Evolutionary conservation across 1,139 yeast species (phyloP).

Genomic region (Sugiyamaella xylanicola): DNA sequence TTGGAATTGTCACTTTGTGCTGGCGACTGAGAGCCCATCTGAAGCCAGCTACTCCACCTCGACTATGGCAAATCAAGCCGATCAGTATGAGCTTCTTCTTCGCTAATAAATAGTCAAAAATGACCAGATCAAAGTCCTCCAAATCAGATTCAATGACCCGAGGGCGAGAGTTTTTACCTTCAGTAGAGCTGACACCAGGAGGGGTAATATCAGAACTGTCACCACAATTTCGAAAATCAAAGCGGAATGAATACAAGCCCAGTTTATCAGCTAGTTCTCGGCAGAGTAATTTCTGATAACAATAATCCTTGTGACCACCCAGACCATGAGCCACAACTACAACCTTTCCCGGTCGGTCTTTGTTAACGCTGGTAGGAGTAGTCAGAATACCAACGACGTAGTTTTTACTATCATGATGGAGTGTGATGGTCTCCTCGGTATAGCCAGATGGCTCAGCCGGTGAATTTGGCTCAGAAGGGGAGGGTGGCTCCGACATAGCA

Average conservation of each 20-base stretch:
- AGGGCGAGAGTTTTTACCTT: slow-evolving; percentile 10
- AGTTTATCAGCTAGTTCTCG: slow-evolving; percentile 56
- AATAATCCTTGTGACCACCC: slow-evolving; percentile 80
- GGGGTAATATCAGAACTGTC: slow-evolving; percentile 61
- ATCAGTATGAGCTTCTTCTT: slow-evolving; percentile 45
- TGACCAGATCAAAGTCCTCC: slow-evolving; percentile 58
- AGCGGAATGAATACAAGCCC: slow-evolving; percentile 67
- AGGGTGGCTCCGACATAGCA: slow-evolving; percentile 6
- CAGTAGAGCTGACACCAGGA: slow-evolving; percentile 23
- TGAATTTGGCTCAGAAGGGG: slow-evolving; percentile 9
- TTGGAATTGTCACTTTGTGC: slow-evolving; percentile 53
- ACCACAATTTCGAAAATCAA: slow-evolving; percentile 89
- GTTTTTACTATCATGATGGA: slow-evolving; percentile 16
- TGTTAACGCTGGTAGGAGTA: slow-evolving; percentile 24
- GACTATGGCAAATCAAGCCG: slow-evolving; percentile 68
- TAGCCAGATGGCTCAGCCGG: not conserved
- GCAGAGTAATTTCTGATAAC: slow-evolving; percentile 69
- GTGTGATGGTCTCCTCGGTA: slow-evolving; percentile 17
- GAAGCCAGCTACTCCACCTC: slow-evolving; percentile 80
- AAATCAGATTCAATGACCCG: slow-evolving; percentile 64
- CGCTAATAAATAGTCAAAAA: slow-evolving; percentile 49
- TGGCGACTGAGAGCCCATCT: slow-evolving; percentile 59
- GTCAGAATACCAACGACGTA: slow-evolving; percentile 22
- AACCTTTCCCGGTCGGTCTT: slow-evolving; percentile 43
- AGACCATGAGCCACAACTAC: slow-evolving; percentile 70